A percentile compares a stretch with the other conserved stretches of the same genome.
Evolutionary conservation across 2,329 filamentous ascomycete species (phyloP).

Genomic region (Cladosporium sp.): DNA sequence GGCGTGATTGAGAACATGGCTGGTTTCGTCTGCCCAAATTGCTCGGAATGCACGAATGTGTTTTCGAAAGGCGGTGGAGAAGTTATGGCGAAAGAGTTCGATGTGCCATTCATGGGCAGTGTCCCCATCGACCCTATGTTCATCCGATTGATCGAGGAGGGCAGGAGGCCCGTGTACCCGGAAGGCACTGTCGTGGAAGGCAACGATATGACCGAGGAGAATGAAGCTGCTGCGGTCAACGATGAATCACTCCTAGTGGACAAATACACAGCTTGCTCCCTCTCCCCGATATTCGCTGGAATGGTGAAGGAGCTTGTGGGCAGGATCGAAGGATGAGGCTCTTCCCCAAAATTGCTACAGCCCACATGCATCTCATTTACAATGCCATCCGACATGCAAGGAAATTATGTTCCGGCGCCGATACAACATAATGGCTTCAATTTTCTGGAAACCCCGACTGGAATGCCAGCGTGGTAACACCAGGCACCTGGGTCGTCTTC

Average conservation of each 20-base stretch:
- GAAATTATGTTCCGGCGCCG: too few species aligned
- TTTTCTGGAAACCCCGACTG: neutral
- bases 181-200: constrained; percentile 62
- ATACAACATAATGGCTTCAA: neutral
- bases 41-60: constrained; percentile 81
- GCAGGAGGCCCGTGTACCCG: constrained; percentile 62
- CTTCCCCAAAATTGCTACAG: neutral
- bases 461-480: neutral
- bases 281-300: constrained; percentile 63
- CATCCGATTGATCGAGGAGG: constrained; percentile 77
- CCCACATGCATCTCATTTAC: neutral
- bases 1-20: constrained; percentile 98
- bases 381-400: neutral
- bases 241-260: constrained; percentile 53
- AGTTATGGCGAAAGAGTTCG: constrained; percentile 83
- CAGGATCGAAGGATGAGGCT: constrained; percentile 8
- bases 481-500: neutral
- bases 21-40: constrained; percentile 75
- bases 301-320: constrained; percentile 44
- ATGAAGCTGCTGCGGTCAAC: constrained; percentile 24
- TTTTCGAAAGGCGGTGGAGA: constrained; percentile 88
- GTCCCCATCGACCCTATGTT: constrained; percentile 94
- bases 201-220: constrained; percentile 37
- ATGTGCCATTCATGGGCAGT: constrained; percentile 75
- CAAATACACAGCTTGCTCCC: constrained; percentile 69